Evolutionary conservation across 768 basidiomycete species (phyloP).

Genomic region (Asterophora lycoperdoides): DNA sequence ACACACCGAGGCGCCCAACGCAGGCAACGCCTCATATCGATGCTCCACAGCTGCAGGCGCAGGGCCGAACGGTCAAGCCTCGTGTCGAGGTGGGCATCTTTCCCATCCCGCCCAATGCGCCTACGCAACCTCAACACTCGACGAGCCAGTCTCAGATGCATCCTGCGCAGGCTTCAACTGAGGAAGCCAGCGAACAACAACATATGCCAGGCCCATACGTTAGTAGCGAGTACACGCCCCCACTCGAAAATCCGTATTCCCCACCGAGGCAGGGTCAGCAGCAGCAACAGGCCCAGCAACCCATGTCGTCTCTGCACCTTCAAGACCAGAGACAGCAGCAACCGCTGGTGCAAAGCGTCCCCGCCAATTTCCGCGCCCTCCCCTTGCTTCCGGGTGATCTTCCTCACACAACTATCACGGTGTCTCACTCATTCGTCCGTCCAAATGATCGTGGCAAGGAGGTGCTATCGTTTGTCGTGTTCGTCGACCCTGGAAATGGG

Average conservation of each 20-base stretch:
- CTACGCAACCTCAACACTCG: slow-evolving; percentile 22
- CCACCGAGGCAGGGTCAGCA: slow-evolving; percentile 15
- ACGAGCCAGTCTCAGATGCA: slow-evolving; percentile 20
- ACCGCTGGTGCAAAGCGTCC: slow-evolving; percentile 22
- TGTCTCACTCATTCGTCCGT: slow-evolving; percentile 79
- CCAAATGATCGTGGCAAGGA: slow-evolving; percentile 92
- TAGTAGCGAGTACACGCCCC: slow-evolving; percentile 10
- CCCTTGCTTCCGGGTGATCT: slow-evolving; percentile 71
- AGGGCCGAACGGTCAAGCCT: slow-evolving; percentile 22
- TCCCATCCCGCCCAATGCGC: slow-evolving; percentile 38
- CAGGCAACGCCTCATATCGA: slow-evolving; percentile 7
- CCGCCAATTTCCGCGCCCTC: slow-evolving; percentile 63
- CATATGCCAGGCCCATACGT: slow-evolving; percentile 2
- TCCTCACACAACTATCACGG: slow-evolving; percentile 61
- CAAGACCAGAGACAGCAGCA: slow-evolving; percentile 13
- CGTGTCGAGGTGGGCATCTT: slow-evolving; percentile 47
- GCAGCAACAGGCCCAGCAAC: slow-evolving; percentile 11
- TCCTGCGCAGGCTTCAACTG: slow-evolving; percentile 16
- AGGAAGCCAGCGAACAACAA: slow-evolving; percentile 14
- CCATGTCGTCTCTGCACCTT: slow-evolving; percentile 19
- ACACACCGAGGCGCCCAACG: slow-evolving; percentile 9
- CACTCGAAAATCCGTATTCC: slow-evolving; percentile 20
- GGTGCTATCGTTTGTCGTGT: slow-evolving; percentile 82
- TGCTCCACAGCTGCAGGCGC: slow-evolving; percentile 8
- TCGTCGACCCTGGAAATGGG: slow-evolving; percentile 64